Percentiles rank a stretch among this genome's conserved stretches.
Conservation (phyloP, 768 basidiomycete genomes). For the Boletus tylopilopsis region DNA sequence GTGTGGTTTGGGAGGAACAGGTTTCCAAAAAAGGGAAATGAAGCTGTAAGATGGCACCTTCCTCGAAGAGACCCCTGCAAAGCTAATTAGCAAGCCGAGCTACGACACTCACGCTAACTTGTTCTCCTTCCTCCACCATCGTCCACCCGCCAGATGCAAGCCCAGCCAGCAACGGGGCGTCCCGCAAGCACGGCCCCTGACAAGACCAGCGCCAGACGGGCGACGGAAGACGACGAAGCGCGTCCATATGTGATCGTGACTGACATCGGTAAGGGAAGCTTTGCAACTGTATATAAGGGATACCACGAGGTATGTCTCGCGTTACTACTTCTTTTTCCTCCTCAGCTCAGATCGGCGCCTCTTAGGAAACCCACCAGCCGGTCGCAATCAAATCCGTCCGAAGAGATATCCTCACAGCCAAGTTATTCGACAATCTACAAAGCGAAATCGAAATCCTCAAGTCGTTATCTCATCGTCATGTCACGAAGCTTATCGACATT, state of each 20-base stretch:
- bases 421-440: conserved; percentile 96
- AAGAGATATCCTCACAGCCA: conserved; percentile 80
- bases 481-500: conserved; percentile 90
- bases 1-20: conserved; percentile 22
- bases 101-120: conserved; percentile 1
- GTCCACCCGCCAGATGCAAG: conserved; percentile 17
- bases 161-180: conserved; percentile 19
- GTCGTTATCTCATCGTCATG: conserved; percentile 86
- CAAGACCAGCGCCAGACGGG: conserved; percentile 23
- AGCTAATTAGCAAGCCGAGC: conserved; percentile 25
- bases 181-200: conserved; percentile 25
- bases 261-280: conserved; percentile 87
- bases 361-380: conserved; percentile 67
- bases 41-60: conserved; percentile 18
- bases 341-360: not conserved
- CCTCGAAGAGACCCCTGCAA: conserved; percentile 19
- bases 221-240: conserved; percentile 63
- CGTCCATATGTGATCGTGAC: conserved; percentile 73
- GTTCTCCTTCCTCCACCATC: conserved; percentile 13
- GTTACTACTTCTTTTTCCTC: not conserved
- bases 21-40: conserved; percentile 23
- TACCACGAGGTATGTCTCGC: conserved; percentile 73
- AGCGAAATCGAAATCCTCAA: conserved; percentile 97
- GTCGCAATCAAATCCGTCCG: conserved; percentile 96
- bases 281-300: conserved; percentile 94